Evolutionary conservation across 2,329 filamentous ascomycete species (phyloP).

Genomic region (Albophoma yamanashiensis): DNA sequence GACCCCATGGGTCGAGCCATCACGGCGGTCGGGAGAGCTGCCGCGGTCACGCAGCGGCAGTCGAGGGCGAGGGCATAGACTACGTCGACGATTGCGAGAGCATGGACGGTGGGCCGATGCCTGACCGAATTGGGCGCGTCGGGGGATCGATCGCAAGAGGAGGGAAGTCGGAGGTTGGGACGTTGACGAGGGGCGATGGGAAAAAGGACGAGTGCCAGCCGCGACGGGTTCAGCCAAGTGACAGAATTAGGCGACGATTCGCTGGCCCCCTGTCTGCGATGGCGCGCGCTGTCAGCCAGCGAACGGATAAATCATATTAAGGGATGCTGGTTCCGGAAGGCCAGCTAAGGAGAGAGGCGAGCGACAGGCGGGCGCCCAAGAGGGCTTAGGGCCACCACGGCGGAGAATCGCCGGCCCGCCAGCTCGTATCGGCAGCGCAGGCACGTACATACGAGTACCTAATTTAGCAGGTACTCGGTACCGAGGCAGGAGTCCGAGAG

Average conservation of each 20-base stretch:
- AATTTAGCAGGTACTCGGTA: too few relatives aligned
- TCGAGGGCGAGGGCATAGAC: constrained; percentile 4
- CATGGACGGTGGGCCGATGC: neutral
- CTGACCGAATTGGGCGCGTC: neutral
- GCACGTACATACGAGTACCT: too few relatives aligned
- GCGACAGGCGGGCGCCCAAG: constrained; percentile 1
- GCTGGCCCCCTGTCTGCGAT: neutral
- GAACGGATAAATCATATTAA: neutral
- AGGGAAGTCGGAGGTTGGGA: too few relatives aligned
- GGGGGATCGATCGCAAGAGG: neutral
- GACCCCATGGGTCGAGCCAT: constrained; percentile 51
- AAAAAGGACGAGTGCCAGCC: neutral
- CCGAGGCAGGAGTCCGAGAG: too few relatives aligned
- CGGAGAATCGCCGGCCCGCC: constrained; percentile 5
- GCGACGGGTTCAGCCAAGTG: neutral
- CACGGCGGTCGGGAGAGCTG: constrained; percentile 11
- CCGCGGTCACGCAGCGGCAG: constrained; percentile 4
- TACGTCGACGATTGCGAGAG: neutral
- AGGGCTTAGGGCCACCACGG: constrained; percentile 3
- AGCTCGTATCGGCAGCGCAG: neutral
- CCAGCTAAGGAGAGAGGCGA: constrained; percentile 2
- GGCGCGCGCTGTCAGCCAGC: neutral
- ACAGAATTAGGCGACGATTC: neutral
- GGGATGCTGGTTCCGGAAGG: constrained; percentile 3
- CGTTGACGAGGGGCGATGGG: neutral